Evolutionary conservation across 257 asterid genomes (phyloP).

Genomic region (Nicotiana sylvestris): DNA sequence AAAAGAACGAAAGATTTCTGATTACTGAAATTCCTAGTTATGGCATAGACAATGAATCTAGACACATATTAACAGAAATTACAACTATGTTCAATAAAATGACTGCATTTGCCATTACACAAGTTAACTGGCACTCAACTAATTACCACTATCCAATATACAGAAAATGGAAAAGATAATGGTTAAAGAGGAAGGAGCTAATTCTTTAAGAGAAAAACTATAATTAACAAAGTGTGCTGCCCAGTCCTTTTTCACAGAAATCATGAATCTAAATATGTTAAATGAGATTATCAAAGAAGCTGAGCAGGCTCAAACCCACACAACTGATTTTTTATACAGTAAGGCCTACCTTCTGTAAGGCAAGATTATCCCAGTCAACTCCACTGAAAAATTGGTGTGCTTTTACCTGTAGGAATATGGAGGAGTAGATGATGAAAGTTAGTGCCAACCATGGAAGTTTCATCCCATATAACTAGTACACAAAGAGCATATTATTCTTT

Average conservation of each 20-base stretch:
- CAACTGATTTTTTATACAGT: neutral
- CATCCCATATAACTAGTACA: neutral
- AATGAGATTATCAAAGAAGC: neutral
- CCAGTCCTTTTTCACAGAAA: neutral
- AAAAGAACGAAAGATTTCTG: neutral
- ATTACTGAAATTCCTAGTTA: neutral
- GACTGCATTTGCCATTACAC: neutral
- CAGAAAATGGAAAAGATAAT: neutral
- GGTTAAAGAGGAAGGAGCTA: neutral
- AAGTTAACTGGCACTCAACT: neutral
- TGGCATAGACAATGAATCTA: neutral
- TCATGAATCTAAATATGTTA: neutral
- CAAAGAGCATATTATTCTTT: neutral
- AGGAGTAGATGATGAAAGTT: constrained; percentile 14
- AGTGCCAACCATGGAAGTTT: constrained; percentile 7
- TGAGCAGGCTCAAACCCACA: neutral
- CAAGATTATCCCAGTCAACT: constrained; percentile 92
- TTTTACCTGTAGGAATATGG: constrained; percentile 60
- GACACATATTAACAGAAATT: neutral
- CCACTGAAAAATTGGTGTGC: constrained; percentile 78
- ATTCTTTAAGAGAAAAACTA: neutral
- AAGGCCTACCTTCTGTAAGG: constrained; percentile 65
- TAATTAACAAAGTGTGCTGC: neutral
- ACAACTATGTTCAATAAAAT: neutral
- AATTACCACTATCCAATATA: neutral